Base-by-base conservation (phyloP, 345 rosid species). In the Lepidium didymum region DNA sequence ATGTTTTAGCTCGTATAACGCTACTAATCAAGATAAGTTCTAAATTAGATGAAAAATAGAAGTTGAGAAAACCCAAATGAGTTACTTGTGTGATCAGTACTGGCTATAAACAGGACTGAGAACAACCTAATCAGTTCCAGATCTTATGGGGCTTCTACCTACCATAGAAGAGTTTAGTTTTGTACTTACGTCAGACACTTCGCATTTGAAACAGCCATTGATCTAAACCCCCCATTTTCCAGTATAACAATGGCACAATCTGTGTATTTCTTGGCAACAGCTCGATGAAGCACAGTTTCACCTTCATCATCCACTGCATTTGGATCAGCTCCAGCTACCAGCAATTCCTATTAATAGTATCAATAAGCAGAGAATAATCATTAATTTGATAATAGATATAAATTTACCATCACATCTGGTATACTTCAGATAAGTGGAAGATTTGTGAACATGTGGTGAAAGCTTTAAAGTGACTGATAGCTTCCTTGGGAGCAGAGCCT, bases 301-400 rank as follows among this genome's bases (percentile, higher is more conserved):
- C 96, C 93, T 75, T 94, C 99, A 79, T 94, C 99, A 80, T 94
- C 96, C 43, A 93, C 85, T 14, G 90, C 98, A 78, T 93, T 93
- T 52, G 98, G 96, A 78, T 92, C 98, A 78, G 98, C 96, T 74
- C 97, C 99, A 76, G 96, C 96, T 80, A 89, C 81, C 45, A 94
- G 80, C 64, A 94, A 78, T 69, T 94, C 99, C 99, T 94, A 81
- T 59, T n/a, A 71, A 40, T 16, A 68, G 52, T 50, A 68, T 25
- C 68, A 50, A 55, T 40, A 62, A 56, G 33, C 29, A 66, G 43
- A 45, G 68, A 33, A 69, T 31, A 46, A 51, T 27, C 6, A 23
- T 34, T 47, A 59, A 69, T 57, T 2, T 54, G 51, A 45, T 44
- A 19, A 38, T 29, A 56, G 9, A 68, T 45, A 54, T 40, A 60